These are phyloP conservation scores for Lactifluus hygrophoroides DNA, from an alignment of 768 basidiomycete species.

Conservation along the genomic window DNA sequence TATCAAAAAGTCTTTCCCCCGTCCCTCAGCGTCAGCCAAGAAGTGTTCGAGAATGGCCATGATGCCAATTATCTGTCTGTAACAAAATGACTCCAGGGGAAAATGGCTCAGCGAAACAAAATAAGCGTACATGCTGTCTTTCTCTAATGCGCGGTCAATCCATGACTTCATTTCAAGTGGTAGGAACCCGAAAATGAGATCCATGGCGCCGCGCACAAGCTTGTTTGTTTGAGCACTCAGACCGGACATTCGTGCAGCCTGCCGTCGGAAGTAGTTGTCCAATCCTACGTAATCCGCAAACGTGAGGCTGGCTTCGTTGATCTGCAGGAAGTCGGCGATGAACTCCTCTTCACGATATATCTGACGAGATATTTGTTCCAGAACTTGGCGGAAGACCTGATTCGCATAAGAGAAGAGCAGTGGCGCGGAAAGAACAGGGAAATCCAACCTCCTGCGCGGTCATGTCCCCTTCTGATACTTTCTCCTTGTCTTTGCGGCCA, in stretches of 20 bases:
- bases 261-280: constrained; percentile 89
- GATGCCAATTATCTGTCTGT: constrained; percentile 79
- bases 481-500: constrained; percentile 45
- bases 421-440: not conserved
- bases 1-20: constrained; percentile 65
- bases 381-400: constrained; percentile 65
- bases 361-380: constrained; percentile 67
- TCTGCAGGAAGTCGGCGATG: constrained; percentile 85
- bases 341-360: constrained; percentile 84
- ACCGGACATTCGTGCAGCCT: constrained; percentile 67
- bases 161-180: constrained; percentile 74
- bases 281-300: constrained; percentile 94
- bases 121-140: constrained; percentile 69
- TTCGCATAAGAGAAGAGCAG: not conserved
- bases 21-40: constrained; percentile 68
- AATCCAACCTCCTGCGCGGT: constrained; percentile 58
- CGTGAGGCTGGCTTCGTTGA: constrained; percentile 80
- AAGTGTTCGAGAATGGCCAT: constrained; percentile 71
- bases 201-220: constrained; percentile 82
- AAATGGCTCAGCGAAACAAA: not conserved
- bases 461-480: constrained; percentile 47
- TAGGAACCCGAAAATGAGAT: constrained; percentile 91
- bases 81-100: not conserved
- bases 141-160: constrained; percentile 70
- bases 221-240: constrained; percentile 65